Evolutionary conservation across 176 grass and related monocot species (phyloP).

Genomic region (Paspalum vaginatum): DNA sequence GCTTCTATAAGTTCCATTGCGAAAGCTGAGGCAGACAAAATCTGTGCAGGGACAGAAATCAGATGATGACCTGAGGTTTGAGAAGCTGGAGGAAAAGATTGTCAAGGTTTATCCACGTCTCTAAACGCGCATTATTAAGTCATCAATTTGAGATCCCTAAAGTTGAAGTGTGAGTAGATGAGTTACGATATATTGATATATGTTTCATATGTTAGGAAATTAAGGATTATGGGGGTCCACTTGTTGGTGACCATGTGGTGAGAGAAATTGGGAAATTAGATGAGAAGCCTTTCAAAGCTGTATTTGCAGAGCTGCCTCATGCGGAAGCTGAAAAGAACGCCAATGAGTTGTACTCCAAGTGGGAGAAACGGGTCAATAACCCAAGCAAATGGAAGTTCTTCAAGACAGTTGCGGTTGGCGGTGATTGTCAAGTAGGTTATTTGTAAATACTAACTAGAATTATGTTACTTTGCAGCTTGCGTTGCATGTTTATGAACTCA

Average conservation of each 20-base stretch:
- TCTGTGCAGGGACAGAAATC: not conserved
- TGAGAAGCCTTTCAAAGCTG: conserved; percentile 13
- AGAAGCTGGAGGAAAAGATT: not conserved
- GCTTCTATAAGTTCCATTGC: not conserved
- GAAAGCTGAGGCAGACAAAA: not conserved
- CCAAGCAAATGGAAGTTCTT: conserved; percentile 33
- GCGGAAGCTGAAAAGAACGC: not conserved
- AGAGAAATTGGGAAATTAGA: conserved; percentile 36
- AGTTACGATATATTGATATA: not conserved
- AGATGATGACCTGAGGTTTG: not conserved
- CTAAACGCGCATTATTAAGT: not conserved
- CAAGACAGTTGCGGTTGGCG: not conserved
- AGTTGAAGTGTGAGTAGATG: not conserved
- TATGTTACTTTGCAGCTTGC: not conserved
- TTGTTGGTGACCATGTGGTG: not conserved
- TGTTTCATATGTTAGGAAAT: not conserved
- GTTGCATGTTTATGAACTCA: not conserved
- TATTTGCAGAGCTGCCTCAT: conserved; percentile 1
- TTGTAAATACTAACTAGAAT: not conserved
- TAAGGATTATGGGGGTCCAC: not conserved
- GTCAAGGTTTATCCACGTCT: conserved; percentile 17
- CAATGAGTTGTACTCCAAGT: conserved; percentile 1
- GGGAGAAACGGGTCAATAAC: conserved; percentile 27
- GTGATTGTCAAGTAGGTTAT: not conserved
- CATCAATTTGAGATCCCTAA: not conserved